Evolutionary conservation across 2,329 filamentous ascomycete species (phyloP).

Genomic region (Talaromyces sp.): DNA sequence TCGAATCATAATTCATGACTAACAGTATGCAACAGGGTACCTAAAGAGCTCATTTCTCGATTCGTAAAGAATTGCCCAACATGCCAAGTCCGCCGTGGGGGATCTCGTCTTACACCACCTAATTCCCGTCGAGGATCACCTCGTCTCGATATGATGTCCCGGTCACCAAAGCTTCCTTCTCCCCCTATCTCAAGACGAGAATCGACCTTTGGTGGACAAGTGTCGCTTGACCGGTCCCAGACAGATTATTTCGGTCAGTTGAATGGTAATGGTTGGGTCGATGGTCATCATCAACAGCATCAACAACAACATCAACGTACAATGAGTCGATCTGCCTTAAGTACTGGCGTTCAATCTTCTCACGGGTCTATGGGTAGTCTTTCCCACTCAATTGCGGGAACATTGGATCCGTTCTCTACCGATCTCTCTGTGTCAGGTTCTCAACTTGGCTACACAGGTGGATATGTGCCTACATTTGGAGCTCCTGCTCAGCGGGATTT

Average conservation of each 20-base stretch:
- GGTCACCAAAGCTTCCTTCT: conserved; percentile 41
- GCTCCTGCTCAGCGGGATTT: conserved; percentile 33
- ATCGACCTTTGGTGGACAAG: conserved; percentile 34
- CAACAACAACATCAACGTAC: too few species aligned
- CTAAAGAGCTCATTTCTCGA: conserved; percentile 55
- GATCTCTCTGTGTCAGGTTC: conserved; percentile 34
- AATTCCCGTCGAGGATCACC: conserved; percentile 45
- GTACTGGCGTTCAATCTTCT: conserved; percentile 26
- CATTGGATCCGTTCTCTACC: conserved; percentile 33
- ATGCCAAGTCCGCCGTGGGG: conserved; percentile 51
- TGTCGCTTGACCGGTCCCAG: conserved; percentile 30
- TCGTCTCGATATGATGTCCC: conserved; percentile 34
- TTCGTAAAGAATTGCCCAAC: conserved; percentile 56
- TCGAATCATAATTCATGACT: conserved; percentile 1
- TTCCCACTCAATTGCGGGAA: conserved; percentile 29
- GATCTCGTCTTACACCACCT: conserved; percentile 44
- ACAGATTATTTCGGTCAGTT: conserved; percentile 33
- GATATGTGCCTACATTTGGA: conserved; percentile 31
- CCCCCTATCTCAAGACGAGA: conserved; percentile 41
- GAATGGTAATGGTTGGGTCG: conserved; percentile 33
- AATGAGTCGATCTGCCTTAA: conserved; percentile 26
- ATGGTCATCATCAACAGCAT: too few species aligned
- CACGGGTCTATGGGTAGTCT: conserved; percentile 25
- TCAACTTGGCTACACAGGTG: conserved; percentile 33
- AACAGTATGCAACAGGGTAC: conserved; percentile 43